Base-by-base conservation (phyloP, 495 filamentous ascomycete species). In the Aspergillus indologenus region DNA sequence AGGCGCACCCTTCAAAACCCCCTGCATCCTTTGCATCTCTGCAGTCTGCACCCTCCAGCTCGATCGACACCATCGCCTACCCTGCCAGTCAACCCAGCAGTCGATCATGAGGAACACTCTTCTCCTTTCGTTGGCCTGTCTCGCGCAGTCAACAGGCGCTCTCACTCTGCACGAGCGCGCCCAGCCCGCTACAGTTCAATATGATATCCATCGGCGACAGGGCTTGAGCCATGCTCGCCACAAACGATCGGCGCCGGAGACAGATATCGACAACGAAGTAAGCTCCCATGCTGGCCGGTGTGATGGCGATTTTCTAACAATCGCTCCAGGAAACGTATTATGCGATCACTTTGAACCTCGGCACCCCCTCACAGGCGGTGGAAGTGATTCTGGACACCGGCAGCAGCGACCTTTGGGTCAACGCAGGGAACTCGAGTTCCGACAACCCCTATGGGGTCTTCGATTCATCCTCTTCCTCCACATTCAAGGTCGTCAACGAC, bases 371-470 rank as follows among this genome's bases (percentile, higher is more conserved):
- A 15, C 81, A 83, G 60, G 58, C 63, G 1, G 47, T 89, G 12
- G 71, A 77, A 40, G 65, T 90, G 65, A 80, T 84, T 57, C 63
- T 90, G 53, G 87, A 90, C 61, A 90, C 87, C 7, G 87, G 87
- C 29, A 91, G 88, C 71, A 90, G 87, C 60, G 90, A 94, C 71
- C 71, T 93, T 1, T 92, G 90, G 90, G 75, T 22, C 78, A 81
- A 18, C 87, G 85, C 61, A 51, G 61, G 68, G 64, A 26, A 74
- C 77, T 34, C 52, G 1, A 57, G 4, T 45, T 19, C 45, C 45
- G 15, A 20, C 21, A 40, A 40, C 29, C 21, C 55, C 50, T 86
- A 84, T 21, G 54, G 59, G 12, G 82, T 81, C 17, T 90, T 88
- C 70, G 59, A 76, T 44, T 80, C 86, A 26, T 88, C 87, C 69